Evolutionary conservation across 2,329 filamentous ascomycete species (phyloP).

Genomic region (Penicillium sp.): DNA sequence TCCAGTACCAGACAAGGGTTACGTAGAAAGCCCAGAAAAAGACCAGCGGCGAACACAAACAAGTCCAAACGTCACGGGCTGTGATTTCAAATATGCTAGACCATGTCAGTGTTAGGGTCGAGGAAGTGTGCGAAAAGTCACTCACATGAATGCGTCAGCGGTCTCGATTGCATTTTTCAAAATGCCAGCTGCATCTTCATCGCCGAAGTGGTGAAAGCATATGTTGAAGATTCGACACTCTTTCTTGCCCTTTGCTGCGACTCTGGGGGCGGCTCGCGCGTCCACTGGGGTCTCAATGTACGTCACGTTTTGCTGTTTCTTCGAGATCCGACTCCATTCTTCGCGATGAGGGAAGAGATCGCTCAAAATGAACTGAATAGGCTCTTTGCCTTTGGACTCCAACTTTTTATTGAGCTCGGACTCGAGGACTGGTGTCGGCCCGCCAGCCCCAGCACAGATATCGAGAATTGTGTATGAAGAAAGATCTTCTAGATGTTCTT

Average conservation of each 20-base stretch:
- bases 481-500: slow-evolving; percentile 3
- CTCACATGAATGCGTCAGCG: not conserved
- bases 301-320: not conserved
- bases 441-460: not conserved
- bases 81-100: not conserved
- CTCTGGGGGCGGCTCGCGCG: not conserved
- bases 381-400: not conserved
- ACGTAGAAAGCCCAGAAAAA: not conserved
- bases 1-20: not conserved
- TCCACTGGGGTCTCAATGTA: not conserved
- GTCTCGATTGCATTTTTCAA: not conserved
- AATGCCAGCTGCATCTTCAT: not conserved
- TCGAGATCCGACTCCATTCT: not conserved
- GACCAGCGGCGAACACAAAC: not conserved
- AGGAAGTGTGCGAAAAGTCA: not conserved
- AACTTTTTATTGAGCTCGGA: not conserved
- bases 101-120: not conserved
- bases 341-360: not conserved
- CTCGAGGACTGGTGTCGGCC: not conserved
- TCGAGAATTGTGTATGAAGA: not conserved
- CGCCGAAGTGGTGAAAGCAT: not conserved
- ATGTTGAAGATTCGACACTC: not conserved
- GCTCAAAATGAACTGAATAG: not conserved
- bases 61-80: not conserved
- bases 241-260: not conserved